Percentiles rank a stretch among this genome's conserved stretches.
phyloP scores from a whole-genome alignment of 108 stramenopile species.

The Stephanodiscus triporus region DNA sequence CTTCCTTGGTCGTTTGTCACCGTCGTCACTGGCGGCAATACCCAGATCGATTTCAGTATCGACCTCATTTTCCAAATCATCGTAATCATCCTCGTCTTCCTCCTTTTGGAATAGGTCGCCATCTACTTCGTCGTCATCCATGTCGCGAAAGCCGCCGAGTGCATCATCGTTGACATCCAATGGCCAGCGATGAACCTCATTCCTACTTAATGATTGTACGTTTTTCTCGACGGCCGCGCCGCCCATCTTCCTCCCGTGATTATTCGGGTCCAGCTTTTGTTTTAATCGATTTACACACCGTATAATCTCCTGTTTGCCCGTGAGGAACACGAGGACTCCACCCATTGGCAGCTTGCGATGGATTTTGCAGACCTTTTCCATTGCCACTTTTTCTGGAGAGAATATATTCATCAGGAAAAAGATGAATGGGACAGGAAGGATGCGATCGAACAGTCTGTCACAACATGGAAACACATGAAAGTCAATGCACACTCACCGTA shows the following conservation, averaged over 20 bases:
- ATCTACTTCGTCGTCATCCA: slow-evolving; percentile 90
- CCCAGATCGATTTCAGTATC: slow-evolving; percentile 14
- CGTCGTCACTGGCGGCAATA: slow-evolving; percentile 28
- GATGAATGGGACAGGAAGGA: not conserved
- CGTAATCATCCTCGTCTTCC: slow-evolving; percentile 53
- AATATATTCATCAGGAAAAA: no score
- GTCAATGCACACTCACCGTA: slow-evolving; percentile 64
- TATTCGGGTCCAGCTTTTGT: slow-evolving; percentile 35
- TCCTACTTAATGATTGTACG: slow-evolving; percentile 2
- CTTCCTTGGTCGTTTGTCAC: slow-evolving; percentile 61
- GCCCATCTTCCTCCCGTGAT: slow-evolving; percentile 12
- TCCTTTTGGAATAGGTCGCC: slow-evolving; percentile 58
- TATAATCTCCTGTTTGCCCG: slow-evolving; percentile 94
- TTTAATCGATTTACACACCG: slow-evolving; percentile 77
- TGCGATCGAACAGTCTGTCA: not conserved
- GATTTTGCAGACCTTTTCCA: slow-evolving; percentile 86
- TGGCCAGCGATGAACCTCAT: slow-evolving; percentile 15
- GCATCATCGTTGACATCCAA: slow-evolving; percentile 39
- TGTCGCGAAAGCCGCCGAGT: slow-evolving; percentile 64
- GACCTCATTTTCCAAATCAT: slow-evolving; percentile 15
- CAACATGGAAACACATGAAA: not conserved
- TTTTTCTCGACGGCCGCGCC: not conserved
- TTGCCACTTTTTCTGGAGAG: slow-evolving; percentile 63
- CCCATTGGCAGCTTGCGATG: slow-evolving; percentile 91
- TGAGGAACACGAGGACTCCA: slow-evolving; percentile 96